Conservation (phyloP, 164 flowering plant genomes). For the Vitis rotundifolia region DNA sequence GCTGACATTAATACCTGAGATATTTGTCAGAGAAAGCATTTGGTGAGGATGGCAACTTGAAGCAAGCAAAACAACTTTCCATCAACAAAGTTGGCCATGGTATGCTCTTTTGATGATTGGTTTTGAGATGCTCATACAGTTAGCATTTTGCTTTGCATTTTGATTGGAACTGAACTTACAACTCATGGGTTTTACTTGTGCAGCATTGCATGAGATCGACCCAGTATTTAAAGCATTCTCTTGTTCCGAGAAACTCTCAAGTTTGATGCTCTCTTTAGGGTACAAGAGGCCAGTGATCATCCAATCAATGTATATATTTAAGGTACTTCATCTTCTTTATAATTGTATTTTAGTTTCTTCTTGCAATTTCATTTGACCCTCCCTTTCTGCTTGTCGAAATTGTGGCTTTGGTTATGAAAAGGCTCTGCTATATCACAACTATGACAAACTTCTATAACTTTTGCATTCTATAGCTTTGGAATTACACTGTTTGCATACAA, state of each 20-base stretch:
- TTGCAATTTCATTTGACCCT: no score
- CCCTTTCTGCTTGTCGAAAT: no score
- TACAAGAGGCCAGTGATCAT: conserved; percentile 85
- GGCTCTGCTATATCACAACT: no score
- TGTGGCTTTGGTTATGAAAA: no score
- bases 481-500: no score
- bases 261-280: conserved; percentile 59
- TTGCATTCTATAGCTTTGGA: no score
- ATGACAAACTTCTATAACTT: no score
- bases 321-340: conserved; percentile 48
- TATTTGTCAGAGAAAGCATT: conserved; percentile 85
- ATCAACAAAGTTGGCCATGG: conserved; percentile 99
- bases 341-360: no score
- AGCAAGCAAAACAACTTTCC: conserved; percentile 86
- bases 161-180: conserved; percentile 5
- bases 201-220: conserved; percentile 85
- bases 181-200: conserved; percentile 16
- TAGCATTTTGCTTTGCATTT: not conserved
- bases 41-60: conserved; percentile 75
- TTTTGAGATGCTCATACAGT: not conserved
- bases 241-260: conserved; percentile 56
- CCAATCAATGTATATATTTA: conserved; percentile 98
- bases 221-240: conserved; percentile 75
- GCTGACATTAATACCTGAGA: conserved; percentile 6
- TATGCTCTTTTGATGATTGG: conserved; percentile 22